These are phyloP conservation scores for Nothophytophthora sp. DNA, from an alignment of 352 stramenopile genomes.

Conservation along the genomic window DNA sequence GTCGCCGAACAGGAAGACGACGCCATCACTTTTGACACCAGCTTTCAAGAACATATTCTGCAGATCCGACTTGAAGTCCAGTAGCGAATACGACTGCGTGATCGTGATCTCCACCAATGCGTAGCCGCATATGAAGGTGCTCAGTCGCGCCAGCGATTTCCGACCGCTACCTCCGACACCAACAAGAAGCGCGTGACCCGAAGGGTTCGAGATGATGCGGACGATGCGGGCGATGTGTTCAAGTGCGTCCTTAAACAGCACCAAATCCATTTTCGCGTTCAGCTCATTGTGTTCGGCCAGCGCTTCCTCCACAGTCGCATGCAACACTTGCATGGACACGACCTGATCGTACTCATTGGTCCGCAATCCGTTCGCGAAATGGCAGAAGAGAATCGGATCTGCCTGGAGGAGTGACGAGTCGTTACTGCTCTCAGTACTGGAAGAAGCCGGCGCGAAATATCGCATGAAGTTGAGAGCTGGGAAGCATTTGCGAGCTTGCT, in stretches of 20 bases:
- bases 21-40: constrained; percentile 90
- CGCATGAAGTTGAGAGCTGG: constrained; percentile 88
- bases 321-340: constrained; percentile 62
- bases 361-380: constrained; percentile 87
- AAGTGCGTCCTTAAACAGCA: constrained; percentile 96
- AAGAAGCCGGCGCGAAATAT: constrained; percentile 75
- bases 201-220: constrained; percentile 94
- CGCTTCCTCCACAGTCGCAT: constrained; percentile 83
- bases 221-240: constrained; percentile 94
- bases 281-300: constrained; percentile 94
- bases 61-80: constrained; percentile 96
- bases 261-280: constrained; percentile 93
- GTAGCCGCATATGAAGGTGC: constrained; percentile 92
- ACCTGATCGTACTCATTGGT: constrained; percentile 95
- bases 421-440: constrained; percentile 9
- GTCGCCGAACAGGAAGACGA: constrained; percentile 94
- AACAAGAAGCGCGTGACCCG: constrained; percentile 93
- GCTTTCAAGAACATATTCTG: constrained; percentile 90
- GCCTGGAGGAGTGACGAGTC: constrained; percentile 35
- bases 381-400: constrained; percentile 93
- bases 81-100: constrained; percentile 86
- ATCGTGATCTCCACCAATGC: constrained; percentile 90
- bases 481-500: constrained; percentile 94
- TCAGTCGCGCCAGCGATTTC: constrained; percentile 91
- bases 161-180: constrained; percentile 94